Base-by-base conservation (phyloP, 768 basidiomycete species). In the Pisolithus microcarpus region DNA sequence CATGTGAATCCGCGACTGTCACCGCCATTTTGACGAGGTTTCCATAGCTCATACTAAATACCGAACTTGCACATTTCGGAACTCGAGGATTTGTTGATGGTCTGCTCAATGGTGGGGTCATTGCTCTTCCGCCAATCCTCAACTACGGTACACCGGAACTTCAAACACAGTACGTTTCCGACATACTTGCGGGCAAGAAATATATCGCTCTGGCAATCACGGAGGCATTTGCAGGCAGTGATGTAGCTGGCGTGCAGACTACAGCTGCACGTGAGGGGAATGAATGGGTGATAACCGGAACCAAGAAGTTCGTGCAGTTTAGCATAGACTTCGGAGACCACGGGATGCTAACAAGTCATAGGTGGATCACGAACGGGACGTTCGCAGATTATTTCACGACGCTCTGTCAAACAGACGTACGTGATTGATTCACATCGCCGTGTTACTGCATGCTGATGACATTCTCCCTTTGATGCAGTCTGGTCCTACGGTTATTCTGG, bases 201-300 rank as follows among this genome's bases (percentile, higher is more conserved):
- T 90, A 81, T 58, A 85, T 96, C 56, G 86, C 84, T 7, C 74
- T 98, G 31, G 95, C 95, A 8, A 91, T 98, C 61, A 86, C 84
- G 43, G 95, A 98, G 69, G 91, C 94, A 0, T 95, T 94, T 57
- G 94, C 92, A 2, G 89, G 89, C 16, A 88, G 86, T 58, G 89
- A 92, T 57, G 90, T 92, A 2, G 68, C 80, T 46, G 91, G 93
- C 3, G 60, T 94, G 34, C 91, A 81, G 74, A 97, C 86, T 51
- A 86, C 84, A 1, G 94, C 94, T 1, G 79, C 80, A 50, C 81
- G 81, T 51, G 91, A 95, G 59, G 94, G 91, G 1, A 82, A 88
- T 57, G 71, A 84, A 38, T 95, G 87, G 85, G 76, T 92, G 11
- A 84, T 97, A 55, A 90, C 84, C 38, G 95, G 95, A 16, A 93